phyloP scores from a whole-genome alignment of 805 yeast genomes.

The Debaryomyces prosopidis region DNA sequence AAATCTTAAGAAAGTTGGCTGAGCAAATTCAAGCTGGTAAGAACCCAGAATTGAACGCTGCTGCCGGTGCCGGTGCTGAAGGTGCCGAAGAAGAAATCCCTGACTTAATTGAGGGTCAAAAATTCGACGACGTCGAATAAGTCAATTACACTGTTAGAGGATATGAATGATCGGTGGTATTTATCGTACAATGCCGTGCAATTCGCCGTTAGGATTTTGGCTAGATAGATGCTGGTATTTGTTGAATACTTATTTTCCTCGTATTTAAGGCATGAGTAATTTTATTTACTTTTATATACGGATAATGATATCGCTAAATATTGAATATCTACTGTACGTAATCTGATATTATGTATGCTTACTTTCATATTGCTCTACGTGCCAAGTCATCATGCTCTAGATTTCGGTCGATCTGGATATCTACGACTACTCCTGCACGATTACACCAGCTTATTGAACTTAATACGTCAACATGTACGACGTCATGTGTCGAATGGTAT shows the following conservation, averaged over 20 bases:
- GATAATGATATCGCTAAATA: slow-evolving; percentile 5
- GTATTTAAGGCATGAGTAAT: neutral
- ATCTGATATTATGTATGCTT: too few relatives aligned
- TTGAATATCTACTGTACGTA: neutral
- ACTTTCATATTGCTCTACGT: too few relatives aligned
- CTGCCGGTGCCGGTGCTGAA: slow-evolving; percentile 35
- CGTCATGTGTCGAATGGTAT: too few relatives aligned
- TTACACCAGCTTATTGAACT: too few relatives aligned
- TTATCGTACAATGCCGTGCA: too few relatives aligned
- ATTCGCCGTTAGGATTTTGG: too few relatives aligned
- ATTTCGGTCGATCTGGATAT: too few relatives aligned
- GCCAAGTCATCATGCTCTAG: too few relatives aligned
- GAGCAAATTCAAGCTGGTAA: slow-evolving; percentile 75
- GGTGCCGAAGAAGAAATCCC: slow-evolving; percentile 63
- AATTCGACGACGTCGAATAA: slow-evolving; percentile 64
- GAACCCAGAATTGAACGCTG: slow-evolving; percentile 49
- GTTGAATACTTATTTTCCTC: neutral
- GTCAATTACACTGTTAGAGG: slow-evolving; percentile 2
- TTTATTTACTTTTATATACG: slow-evolving; percentile 7
- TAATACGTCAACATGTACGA: too few relatives aligned
- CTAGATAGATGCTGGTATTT: neutral
- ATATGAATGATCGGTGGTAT: too few relatives aligned
- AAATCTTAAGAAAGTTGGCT: slow-evolving; percentile 85
- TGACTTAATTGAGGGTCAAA: slow-evolving; percentile 86
- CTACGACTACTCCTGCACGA: too few relatives aligned